These are phyloP conservation scores for Plenodomus biglobosus DNA, from an alignment of 2,329 filamentous ascomycete genomes.

Conservation along the genomic window DNA sequence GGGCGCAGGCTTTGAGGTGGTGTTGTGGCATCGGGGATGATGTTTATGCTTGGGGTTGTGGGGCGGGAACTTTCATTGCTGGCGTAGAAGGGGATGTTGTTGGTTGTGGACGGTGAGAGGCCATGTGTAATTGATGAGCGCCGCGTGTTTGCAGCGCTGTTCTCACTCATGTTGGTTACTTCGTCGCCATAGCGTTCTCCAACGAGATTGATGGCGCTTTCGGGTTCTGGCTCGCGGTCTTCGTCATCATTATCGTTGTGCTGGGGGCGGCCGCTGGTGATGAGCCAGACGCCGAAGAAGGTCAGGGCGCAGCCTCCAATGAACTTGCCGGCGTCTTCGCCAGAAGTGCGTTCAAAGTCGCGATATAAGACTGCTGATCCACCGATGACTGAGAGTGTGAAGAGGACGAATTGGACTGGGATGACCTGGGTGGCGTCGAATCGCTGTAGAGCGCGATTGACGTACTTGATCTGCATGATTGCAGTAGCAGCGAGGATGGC, in stretches of 20 bases:
- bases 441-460: constrained; percentile 85
- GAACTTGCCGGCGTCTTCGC: constrained; percentile 77
- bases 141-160: constrained; percentile 11
- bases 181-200: constrained; percentile 43
- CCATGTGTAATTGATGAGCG: constrained; percentile 29
- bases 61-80: constrained; percentile 13
- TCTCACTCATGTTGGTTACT: constrained; percentile 13
- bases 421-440: constrained; percentile 99
- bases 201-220: constrained; percentile 48
- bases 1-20: constrained; percentile 10
- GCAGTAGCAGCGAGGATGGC: constrained; percentile 79
- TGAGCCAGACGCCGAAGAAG: constrained; percentile 95
- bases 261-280: constrained; percentile 73
- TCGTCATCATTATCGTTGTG: constrained; percentile 56
- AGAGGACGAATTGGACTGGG: constrained; percentile 94
- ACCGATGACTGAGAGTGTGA: constrained; percentile 92
- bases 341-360: constrained; percentile 84
- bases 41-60: constrained; percentile 27
- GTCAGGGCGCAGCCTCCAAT: constrained; percentile 87
- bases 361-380: constrained; percentile 92
- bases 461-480: constrained; percentile 94
- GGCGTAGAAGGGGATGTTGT: constrained; percentile 9
- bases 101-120: constrained; percentile 21
- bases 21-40: constrained; percentile 19
- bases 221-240: constrained; percentile 42